phyloP scores from a whole-genome alignment of 2,329 filamentous ascomycete genomes.

The Pseudogymnoascus sp. region DNA sequence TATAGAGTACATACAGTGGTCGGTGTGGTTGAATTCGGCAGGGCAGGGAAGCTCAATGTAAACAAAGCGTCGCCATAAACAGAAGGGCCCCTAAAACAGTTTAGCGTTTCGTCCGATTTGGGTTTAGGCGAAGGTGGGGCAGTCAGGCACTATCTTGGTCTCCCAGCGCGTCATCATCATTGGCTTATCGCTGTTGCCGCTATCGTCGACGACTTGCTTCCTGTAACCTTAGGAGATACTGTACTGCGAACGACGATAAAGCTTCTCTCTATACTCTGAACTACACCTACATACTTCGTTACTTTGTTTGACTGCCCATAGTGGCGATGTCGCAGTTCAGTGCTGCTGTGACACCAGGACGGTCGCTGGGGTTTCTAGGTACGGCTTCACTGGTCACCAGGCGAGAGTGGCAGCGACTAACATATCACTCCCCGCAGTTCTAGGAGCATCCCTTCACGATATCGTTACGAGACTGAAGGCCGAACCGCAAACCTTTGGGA shows the following conservation, averaged over 20 bases:
- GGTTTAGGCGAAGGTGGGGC: conserved; percentile 6
- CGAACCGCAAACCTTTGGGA: conserved; percentile 73
- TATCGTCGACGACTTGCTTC: background rate
- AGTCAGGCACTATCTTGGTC: background rate
- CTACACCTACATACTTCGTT: background rate
- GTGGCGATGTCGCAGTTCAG: conserved; percentile 40
- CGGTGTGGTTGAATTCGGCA: conserved; percentile 9
- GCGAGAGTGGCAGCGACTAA: background rate
- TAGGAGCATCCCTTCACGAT: conserved; percentile 88
- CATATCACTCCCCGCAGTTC: conserved; percentile 44
- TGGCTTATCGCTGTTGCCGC: background rate
- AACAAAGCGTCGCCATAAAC: conserved; percentile 9
- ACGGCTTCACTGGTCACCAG: conserved; percentile 28
- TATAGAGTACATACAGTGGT: background rate
- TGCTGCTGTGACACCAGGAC: conserved; percentile 60
- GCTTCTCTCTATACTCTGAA: background rate
- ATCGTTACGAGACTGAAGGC: conserved; percentile 81
- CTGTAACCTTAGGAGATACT: conserved; percentile 8
- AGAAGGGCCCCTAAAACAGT: conserved; percentile 6
- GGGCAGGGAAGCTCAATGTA: conserved; percentile 1
- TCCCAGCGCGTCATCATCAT: background rate
- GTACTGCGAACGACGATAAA: background rate
- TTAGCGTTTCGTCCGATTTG: conserved; percentile 5
- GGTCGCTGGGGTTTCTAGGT: conserved; percentile 40
- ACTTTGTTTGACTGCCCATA: background rate